A percentile compares a stretch with the other conserved stretches of the same genome.
These are phyloP conservation scores for Tolypocladium tundrense DNA, from an alignment of 2,329 filamentous ascomycete species.

Conservation along the genomic window DNA sequence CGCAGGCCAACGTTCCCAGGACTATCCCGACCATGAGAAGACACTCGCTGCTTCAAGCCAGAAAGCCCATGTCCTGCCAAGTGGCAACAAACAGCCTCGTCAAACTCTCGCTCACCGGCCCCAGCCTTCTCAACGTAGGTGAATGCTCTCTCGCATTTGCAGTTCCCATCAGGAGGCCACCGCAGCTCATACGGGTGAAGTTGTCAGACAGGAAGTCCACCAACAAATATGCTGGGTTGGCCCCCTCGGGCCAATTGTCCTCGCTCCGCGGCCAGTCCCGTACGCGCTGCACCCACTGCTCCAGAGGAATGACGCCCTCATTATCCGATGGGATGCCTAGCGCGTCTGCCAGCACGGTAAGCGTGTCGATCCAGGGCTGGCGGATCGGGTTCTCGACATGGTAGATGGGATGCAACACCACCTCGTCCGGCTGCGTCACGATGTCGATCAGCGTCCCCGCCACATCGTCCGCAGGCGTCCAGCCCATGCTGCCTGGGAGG, in stretches of 20 bases:
- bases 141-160: conserved; percentile 1
- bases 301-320: background rate
- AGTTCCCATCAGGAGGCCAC: background rate
- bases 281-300: background rate
- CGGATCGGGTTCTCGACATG: conserved; percentile 11
- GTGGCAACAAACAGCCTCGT: background rate
- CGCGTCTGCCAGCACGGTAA: background rate
- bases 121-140: background rate
- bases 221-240: background rate
- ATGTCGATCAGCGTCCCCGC: conserved; percentile 4
- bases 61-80: background rate
- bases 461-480: conserved; percentile 31
- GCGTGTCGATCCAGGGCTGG: conserved; percentile 5
- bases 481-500: conserved; percentile 26
- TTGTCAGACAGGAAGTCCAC: conserved; percentile 1
- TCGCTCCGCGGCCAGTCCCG: background rate
- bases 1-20: too few relatives aligned
- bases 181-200: conserved; percentile 1
- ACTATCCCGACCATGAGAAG: too few relatives aligned
- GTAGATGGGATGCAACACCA: conserved; percentile 4
- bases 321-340: background rate
- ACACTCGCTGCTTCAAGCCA: background rate
- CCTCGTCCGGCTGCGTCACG: background rate
- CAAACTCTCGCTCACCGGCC: background rate
- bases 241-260: background rate